These are phyloP conservation scores for Sistotremastrum niveocremeum DNA, from an alignment of 768 basidiomycete species.

Conservation along the genomic window DNA sequence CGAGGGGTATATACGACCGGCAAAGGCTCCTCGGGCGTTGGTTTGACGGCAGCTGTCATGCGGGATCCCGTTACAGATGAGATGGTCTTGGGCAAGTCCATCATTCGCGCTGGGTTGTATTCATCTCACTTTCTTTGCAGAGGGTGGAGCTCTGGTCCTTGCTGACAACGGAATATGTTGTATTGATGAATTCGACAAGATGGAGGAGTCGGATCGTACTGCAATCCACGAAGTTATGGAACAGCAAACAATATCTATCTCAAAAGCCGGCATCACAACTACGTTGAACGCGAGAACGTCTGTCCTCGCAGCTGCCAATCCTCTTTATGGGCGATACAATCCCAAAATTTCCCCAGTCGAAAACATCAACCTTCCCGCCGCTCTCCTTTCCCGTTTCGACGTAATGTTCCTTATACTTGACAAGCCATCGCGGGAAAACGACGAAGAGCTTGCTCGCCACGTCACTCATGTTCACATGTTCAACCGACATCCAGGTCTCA, in stretches of 20 bases:
- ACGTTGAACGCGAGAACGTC: constrained; percentile 96
- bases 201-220: constrained; percentile 96
- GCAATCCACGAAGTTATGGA: constrained; percentile 99
- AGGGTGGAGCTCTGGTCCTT: constrained; percentile 98
- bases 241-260: constrained; percentile 98
- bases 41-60: constrained; percentile 98
- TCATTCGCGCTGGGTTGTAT: neutral
- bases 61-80: constrained; percentile 98
- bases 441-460: constrained; percentile 91
- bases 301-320: constrained; percentile 95
- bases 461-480: constrained; percentile 98
- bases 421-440: constrained; percentile 88
- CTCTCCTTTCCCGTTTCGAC: constrained; percentile 91
- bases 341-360: constrained; percentile 95
- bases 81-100: constrained; percentile 83
- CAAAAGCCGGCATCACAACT: constrained; percentile 97
- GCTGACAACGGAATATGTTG: constrained; percentile 99
- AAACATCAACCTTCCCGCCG: constrained; percentile 98
- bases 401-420: constrained; percentile 93
- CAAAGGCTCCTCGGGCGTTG: constrained; percentile 96
- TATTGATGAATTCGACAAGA: constrained; percentile 99
- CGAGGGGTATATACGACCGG: constrained; percentile 97
- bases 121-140: constrained; percentile 25
- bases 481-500: constrained; percentile 75
- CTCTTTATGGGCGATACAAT: constrained; percentile 95